Conservation (phyloP, 2,329 filamentous ascomycete species). For the Aspergillus udagawae region DNA sequence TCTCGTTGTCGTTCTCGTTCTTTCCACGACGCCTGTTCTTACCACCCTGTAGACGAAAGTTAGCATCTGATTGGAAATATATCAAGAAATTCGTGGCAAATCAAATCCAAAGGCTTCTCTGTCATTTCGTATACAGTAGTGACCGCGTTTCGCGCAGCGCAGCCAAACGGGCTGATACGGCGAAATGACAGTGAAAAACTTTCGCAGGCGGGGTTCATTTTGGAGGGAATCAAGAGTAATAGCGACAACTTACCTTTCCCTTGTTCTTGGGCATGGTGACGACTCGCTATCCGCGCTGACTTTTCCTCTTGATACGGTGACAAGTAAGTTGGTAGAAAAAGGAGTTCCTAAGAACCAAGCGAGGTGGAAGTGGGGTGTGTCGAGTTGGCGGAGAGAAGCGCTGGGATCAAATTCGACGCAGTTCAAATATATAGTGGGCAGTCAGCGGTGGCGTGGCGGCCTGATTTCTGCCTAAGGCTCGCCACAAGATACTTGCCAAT, state of each 20-base stretch:
- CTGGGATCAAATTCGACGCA: conserved; percentile 18
- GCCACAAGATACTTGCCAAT: conserved; percentile 13
- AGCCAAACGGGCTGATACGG: conserved; percentile 15
- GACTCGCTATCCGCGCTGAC: conserved; percentile 23
- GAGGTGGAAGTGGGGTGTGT: conserved; percentile 16
- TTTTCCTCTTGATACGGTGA: conserved; percentile 15
- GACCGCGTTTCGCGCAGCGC: conserved; percentile 3
- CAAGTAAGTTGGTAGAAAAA: conserved; percentile 9
- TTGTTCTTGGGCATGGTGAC: conserved; percentile 95
- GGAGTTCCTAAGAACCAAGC: conserved; percentile 10
- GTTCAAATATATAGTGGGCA: conserved; percentile 18
- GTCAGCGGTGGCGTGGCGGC: conserved; percentile 17
- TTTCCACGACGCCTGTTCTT: conserved; percentile 98
- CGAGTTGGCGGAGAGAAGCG: conserved; percentile 15
- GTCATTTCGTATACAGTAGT: not conserved
- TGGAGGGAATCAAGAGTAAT: conserved; percentile 13
- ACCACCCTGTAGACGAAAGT: conserved; percentile 66
- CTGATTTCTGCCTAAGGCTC: conserved; percentile 26
- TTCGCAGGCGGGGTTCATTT: conserved; percentile 11
- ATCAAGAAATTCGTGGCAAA: not conserved
- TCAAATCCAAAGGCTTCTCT: not conserved
- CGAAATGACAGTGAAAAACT: conserved; percentile 10
- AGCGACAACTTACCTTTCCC: conserved; percentile 73
- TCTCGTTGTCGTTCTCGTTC: conserved; percentile 99
- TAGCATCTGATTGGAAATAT: conserved; percentile 19